phyloP scores from a whole-genome alignment of 768 basidiomycete genomes.

The Kwoniella dendrophila region DNA sequence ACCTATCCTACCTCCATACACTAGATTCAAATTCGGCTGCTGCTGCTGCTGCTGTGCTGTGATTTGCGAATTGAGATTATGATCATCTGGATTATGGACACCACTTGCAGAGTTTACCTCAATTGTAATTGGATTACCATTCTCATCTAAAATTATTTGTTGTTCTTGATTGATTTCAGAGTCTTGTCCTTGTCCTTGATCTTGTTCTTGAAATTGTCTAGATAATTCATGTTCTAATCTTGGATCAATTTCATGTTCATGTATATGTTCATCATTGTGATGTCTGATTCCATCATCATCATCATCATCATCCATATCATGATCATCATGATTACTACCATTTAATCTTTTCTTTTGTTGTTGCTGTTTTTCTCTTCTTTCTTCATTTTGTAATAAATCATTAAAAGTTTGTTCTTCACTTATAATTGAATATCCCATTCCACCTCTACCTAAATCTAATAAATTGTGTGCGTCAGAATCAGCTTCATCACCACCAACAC shows the following conservation, averaged over 20 bases:
- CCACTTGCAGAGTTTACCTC: too few species aligned
- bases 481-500: slow-evolving; percentile 6
- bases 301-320: slow-evolving; percentile 8
- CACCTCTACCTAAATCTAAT: slow-evolving; percentile 20
- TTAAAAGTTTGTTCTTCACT: slow-evolving; percentile 24
- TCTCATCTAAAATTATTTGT: slow-evolving; percentile 4
- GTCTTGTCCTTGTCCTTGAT: neutral
- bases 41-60: neutral
- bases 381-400: slow-evolving; percentile 28
- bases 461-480: slow-evolving; percentile 24
- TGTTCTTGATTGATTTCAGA: neutral
- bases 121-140: slow-evolving; percentile 4
- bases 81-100: neutral
- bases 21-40: neutral
- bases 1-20: slow-evolving; percentile 19
- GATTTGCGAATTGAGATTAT: slow-evolving; percentile 2
- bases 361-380: slow-evolving; percentile 11
- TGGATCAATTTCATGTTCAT: slow-evolving; percentile 17
- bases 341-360: neutral
- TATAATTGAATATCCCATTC: slow-evolving; percentile 13
- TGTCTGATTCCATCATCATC: slow-evolving; percentile 3
- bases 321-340: neutral
- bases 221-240: slow-evolving; percentile 7
- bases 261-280: neutral
- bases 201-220: neutral